Base-by-base conservation (phyloP, 2,329 filamentous ascomycete genomes). In the Rhynchosporium graminicola region DNA sequence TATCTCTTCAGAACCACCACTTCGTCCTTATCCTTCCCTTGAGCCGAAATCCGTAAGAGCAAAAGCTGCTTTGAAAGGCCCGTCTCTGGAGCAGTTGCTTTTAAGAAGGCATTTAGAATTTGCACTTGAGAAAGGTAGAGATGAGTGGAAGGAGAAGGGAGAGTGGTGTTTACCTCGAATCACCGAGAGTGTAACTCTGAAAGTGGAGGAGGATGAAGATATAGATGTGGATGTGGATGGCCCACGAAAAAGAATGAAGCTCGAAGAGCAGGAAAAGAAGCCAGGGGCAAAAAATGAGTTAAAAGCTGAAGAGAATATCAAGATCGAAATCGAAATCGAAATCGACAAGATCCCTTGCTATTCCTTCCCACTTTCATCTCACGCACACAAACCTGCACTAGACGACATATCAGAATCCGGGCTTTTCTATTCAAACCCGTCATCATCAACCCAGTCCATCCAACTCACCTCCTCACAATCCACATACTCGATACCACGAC, bases 21-120 rank as follows among this genome's bases (percentile, higher is more conserved):
- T 75, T 29, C 55, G 70, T 9, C 80, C 82, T 3, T 82, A 77
- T 63, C 74, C 75, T 59, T 83, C 80, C 1, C 82, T 85, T 60
- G 86, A 87, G 64, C 80, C 83, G 9, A 83, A 80, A 69, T 76
- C 78, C 28, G 68, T 71, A 13, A 77, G 77, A 57, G 76, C 69
- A 57, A 67, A 65, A 64, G 65, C 59, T 3, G 68, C 60, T 7
- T 10, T 70, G 4, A 47, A 47, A 15, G 20, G 57, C 4, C n/a
- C 60, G 7, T 59, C 63, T 3, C 61, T 74, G 12, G 45, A 69
- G 3, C 69, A 73, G 3, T 47, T 74, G 7, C n/a, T 75, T 3
- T 55, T 73, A 15, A 64, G 68, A 8, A 71, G 68, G 20, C 58
- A 69, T 63, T 36, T 74, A 4, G 62, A 72, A 29, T 57, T 75